phyloP scores from a whole-genome alignment of 805 yeast genomes.

The Ogataea nitratoaversa region DNA sequence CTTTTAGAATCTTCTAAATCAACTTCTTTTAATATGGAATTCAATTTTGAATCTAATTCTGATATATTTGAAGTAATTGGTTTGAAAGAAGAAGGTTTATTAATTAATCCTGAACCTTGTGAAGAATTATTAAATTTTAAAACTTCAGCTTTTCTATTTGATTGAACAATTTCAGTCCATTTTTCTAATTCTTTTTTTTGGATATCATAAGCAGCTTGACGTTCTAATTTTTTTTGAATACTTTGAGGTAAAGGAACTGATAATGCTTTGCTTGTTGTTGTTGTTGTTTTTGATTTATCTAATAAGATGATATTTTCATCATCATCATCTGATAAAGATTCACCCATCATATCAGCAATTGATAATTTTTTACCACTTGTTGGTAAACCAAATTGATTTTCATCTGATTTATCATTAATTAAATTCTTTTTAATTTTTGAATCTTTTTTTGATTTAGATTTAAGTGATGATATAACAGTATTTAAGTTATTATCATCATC shows the following conservation, averaged over 20 bases:
- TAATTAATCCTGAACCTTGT: constrained; percentile 39
- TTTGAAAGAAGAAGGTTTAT: constrained; percentile 51
- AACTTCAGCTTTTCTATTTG: constrained; percentile 80
- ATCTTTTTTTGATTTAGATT: constrained; percentile 31
- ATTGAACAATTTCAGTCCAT: constrained; percentile 82
- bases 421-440: constrained; percentile 42
- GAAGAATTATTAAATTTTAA: constrained; percentile 57
- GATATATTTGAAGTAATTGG: constrained; percentile 41
- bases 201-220: constrained; percentile 86
- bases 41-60: constrained; percentile 65
- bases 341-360: constrained; percentile 71
- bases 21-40: constrained; percentile 57
- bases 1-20: constrained; percentile 66
- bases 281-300: constrained; percentile 22
- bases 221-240: constrained; percentile 78
- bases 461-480: constrained; percentile 40
- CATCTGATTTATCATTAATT: constrained; percentile 50
- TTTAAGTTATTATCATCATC: constrained; percentile 49
- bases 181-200: constrained; percentile 80
- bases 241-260: constrained; percentile 82
- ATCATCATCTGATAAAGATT: constrained; percentile 45
- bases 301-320: constrained; percentile 40
- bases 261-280: constrained; percentile 39
- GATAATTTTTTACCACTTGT: constrained; percentile 55
- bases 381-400: constrained; percentile 68